These are phyloP conservation scores for Polygonum maritimum DNA, from an alignment of 148 eudicot species.

Conservation along the genomic window DNA sequence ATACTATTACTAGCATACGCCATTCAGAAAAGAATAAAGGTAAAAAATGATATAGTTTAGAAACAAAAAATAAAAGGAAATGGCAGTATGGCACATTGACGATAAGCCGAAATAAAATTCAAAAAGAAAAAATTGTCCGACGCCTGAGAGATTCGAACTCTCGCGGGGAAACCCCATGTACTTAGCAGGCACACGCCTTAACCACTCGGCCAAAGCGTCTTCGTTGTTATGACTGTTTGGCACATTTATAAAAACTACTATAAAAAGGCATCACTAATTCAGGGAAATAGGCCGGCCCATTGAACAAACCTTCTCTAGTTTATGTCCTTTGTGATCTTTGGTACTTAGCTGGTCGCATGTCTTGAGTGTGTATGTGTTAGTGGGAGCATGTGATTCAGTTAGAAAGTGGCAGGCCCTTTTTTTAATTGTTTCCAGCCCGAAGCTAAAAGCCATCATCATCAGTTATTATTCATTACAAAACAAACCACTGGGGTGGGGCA, in stretches of 20 bases:
- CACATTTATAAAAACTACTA: too few relatives aligned
- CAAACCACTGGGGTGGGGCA: neutral
- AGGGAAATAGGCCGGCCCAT: neutral
- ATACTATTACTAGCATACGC: too few relatives aligned
- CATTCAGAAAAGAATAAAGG: too few relatives aligned
- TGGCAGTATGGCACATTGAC: too few relatives aligned
- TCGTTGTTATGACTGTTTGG: neutral
- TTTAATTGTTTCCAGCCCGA: neutral
- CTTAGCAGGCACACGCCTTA: slow-evolving; percentile 99
- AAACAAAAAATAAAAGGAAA: too few relatives aligned
- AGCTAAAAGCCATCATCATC: neutral
- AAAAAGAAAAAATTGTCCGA: too few relatives aligned
- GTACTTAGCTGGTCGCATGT: neutral
- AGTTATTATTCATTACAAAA: neutral
- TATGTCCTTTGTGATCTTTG: neutral
- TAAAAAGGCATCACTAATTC: too few relatives aligned
- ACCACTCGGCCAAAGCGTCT: slow-evolving; percentile 99
- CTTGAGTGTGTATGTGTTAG: too few relatives aligned
- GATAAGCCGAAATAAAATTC: too few relatives aligned
- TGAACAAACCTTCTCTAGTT: neutral
- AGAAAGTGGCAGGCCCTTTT: neutral
- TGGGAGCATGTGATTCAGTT: neutral
- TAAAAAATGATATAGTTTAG: too few relatives aligned
- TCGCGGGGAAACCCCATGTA: slow-evolving; percentile 99
- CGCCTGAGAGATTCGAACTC: slow-evolving; percentile 99